Conservation (phyloP, 148 eudicot species). For the Amaranthus hypochondriacus region DNA sequence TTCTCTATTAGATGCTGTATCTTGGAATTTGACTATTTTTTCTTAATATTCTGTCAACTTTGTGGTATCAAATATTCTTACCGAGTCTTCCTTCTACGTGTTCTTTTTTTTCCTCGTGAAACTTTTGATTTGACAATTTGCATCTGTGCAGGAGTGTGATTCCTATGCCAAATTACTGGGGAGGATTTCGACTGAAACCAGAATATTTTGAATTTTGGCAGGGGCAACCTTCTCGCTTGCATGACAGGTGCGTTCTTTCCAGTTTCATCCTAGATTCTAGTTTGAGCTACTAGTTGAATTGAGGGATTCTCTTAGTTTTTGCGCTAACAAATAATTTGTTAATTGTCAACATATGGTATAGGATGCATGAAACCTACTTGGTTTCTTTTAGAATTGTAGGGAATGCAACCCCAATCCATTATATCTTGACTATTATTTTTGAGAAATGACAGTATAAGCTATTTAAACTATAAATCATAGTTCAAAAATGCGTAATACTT, state of each 20-base stretch:
- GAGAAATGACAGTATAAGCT: too few species aligned
- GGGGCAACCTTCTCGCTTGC: slow-evolving; percentile 96
- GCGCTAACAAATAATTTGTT: too few species aligned
- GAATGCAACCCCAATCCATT: too few species aligned
- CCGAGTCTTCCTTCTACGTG: neutral
- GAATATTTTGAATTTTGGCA: slow-evolving; percentile 91
- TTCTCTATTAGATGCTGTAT: neutral
- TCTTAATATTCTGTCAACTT: neutral
- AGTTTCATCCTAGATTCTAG: neutral
- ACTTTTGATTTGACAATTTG: neutral
- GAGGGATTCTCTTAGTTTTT: too few species aligned
- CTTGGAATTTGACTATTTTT: neutral
- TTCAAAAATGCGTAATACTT: too few species aligned
- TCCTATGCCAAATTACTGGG: slow-evolving; percentile 90
- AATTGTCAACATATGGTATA: too few species aligned
- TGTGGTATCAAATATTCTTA: neutral
- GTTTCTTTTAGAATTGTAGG: too few species aligned
- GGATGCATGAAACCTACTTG: too few species aligned
- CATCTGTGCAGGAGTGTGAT: slow-evolving; percentile 63
- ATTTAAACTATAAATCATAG: too few species aligned
- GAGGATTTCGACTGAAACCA: slow-evolving; percentile 90
- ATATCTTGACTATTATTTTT: too few species aligned
- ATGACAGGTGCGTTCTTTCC: slow-evolving; percentile 63
- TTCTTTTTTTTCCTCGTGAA: neutral
- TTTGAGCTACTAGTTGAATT: too few species aligned